These are phyloP conservation scores for Paramecium bursaria DNA, from an alignment of 73 alveolate genomes.

Conservation along the genomic window DNA sequence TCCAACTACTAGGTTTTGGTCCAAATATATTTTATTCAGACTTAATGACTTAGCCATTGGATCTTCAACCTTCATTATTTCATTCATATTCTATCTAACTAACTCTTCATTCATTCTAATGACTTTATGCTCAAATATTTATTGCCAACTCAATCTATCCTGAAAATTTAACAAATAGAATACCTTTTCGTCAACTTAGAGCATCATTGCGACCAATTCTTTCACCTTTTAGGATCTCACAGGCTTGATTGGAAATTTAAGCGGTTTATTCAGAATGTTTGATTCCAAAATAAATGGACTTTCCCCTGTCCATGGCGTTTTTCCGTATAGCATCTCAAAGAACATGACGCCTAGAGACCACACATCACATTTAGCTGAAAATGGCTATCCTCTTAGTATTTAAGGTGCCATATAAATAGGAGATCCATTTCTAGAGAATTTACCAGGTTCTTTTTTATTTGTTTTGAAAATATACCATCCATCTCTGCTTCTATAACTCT, in stretches of 20 bases:
- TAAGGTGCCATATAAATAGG: constrained; percentile 63
- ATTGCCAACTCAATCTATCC: constrained; percentile 69
- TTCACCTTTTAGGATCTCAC: constrained; percentile 69
- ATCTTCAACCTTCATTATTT: constrained; percentile 47
- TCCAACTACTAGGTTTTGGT: constrained; percentile 62
- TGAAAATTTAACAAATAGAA: not conserved
- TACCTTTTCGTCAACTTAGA: constrained; percentile 62
- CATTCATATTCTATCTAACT: constrained; percentile 43
- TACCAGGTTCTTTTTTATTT: constrained; percentile 44
- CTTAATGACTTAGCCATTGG: constrained; percentile 51
- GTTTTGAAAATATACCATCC: constrained; percentile 51
- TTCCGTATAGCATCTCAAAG: constrained; percentile 51
- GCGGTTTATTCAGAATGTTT: constrained; percentile 50
- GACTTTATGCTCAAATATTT: constrained; percentile 64
- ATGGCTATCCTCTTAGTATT: constrained; percentile 65
- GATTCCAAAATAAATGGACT: constrained; percentile 27
- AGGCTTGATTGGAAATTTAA: constrained; percentile 69
- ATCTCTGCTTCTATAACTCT: constrained; percentile 63
- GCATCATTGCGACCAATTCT: constrained; percentile 65
- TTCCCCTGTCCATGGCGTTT: constrained; percentile 61
- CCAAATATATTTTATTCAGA: constrained; percentile 62
- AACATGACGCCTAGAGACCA: constrained; percentile 61
- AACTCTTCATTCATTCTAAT: constrained; percentile 60
- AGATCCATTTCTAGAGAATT: constrained; percentile 54
- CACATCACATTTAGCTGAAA: constrained; percentile 62